Conservation (phyloP, 805 yeast species). For the Peterozyma toletana region DNA sequence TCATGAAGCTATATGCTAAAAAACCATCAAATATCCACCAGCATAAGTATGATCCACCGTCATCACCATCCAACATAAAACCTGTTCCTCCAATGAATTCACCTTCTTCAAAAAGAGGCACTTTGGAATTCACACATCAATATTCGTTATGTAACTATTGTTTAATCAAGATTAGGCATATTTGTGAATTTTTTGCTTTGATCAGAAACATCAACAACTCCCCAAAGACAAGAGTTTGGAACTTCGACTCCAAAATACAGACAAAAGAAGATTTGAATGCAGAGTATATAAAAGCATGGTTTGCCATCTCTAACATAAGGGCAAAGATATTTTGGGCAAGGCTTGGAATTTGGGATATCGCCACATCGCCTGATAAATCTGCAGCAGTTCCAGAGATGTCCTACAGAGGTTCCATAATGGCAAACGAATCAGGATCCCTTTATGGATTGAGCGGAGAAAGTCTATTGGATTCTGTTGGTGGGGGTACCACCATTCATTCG, state of each 20-base stretch:
- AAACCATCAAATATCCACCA: slow-evolving; percentile 8
- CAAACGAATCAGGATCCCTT: too few species aligned
- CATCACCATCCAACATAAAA: slow-evolving; percentile 2
- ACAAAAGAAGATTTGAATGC: slow-evolving; percentile 9
- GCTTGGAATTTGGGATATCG: slow-evolving; percentile 67
- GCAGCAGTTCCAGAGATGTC: background rate
- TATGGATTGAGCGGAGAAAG: too few species aligned
- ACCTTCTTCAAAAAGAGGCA: slow-evolving; percentile 7
- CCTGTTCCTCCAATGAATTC: slow-evolving; percentile 10
- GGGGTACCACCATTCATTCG: too few species aligned
- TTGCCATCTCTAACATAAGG: slow-evolving; percentile 55
- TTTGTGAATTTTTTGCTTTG: slow-evolving; percentile 78
- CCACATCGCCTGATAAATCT: background rate
- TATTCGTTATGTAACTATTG: slow-evolving; percentile 82
- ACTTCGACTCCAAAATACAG: slow-evolving; percentile 34
- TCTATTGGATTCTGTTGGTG: too few species aligned
- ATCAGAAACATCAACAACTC: slow-evolving; percentile 51
- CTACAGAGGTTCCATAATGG: too few species aligned
- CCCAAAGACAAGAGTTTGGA: slow-evolving; percentile 44
- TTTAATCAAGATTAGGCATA: slow-evolving; percentile 67
- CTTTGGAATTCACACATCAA: slow-evolving; percentile 27
- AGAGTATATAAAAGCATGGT: slow-evolving; percentile 43
- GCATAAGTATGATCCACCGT: slow-evolving; percentile 10
- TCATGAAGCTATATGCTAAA: slow-evolving; percentile 41
- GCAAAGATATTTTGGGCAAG: slow-evolving; percentile 79